Percentiles rank a stretch among this genome's conserved stretches.
These are phyloP conservation scores for Colletotrichum tropicicola DNA, from an alignment of 2,329 filamentous ascomycete species.

Conservation along the genomic window DNA sequence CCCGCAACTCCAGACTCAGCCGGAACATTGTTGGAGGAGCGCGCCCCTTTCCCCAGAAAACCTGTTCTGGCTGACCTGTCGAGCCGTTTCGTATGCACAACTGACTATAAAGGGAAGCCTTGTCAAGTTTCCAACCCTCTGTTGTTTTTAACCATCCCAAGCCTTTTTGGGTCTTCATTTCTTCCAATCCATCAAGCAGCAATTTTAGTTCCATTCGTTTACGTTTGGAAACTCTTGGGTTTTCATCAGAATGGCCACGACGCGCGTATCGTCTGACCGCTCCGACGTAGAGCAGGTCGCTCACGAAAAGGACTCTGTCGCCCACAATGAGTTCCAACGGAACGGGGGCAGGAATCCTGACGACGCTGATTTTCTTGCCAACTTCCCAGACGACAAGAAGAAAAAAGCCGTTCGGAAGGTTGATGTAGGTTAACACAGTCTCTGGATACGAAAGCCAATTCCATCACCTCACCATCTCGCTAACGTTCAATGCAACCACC, in stretches of 20 bases:
- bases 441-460: too few species aligned
- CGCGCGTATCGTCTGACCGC: conserved; percentile 6
- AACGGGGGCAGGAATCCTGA: conserved; percentile 33
- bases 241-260: conserved; percentile 24
- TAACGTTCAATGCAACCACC: too few species aligned
- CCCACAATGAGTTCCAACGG: conserved; percentile 35
- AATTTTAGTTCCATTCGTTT: too few species aligned
- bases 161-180: neutral
- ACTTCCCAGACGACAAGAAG: conserved; percentile 39
- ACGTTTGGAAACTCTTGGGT: neutral
- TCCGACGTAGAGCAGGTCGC: conserved; percentile 36
- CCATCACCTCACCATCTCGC: too few species aligned
- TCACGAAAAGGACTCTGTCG: conserved; percentile 34
- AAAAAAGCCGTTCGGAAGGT: conserved; percentile 42
- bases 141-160: neutral
- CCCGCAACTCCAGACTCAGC: conserved; percentile 8
- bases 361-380: conserved; percentile 41
- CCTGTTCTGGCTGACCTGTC: neutral
- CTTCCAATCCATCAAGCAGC: too few species aligned
- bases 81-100: neutral
- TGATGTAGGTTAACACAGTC: conserved; percentile 35
- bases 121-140: neutral
- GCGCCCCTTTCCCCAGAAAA: neutral
- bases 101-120: conserved; percentile 9
- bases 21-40: neutral